Percentiles rank a stretch among this genome's conserved stretches.
Evolutionary conservation across 768 basidiomycete genomes (phyloP).

Genomic region (Serendipita sp.): DNA sequence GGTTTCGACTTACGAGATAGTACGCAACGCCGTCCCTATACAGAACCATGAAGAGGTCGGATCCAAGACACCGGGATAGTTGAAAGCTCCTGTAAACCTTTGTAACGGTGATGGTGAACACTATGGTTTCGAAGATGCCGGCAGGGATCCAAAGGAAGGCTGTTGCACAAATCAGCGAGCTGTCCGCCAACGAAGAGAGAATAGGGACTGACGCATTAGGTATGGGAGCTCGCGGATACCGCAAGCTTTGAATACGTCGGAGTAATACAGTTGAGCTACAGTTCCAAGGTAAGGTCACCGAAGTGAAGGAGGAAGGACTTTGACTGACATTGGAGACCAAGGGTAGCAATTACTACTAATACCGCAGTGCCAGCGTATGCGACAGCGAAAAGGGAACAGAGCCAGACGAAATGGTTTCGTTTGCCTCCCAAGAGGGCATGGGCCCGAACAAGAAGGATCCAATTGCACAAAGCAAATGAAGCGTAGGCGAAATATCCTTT

Average conservation of each 20-base stretch:
- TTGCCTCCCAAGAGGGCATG: not conserved
- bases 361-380: not conserved
- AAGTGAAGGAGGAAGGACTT: not conserved
- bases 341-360: not conserved
- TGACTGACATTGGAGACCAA: not conserved
- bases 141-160: not conserved
- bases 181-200: not conserved
- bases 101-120: not conserved
- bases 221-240: not conserved
- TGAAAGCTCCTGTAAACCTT: not conserved
- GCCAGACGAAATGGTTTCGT: not conserved
- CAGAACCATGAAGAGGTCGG: not conserved
- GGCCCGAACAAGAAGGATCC: not conserved
- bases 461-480: not conserved
- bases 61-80: not conserved
- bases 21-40: not conserved
- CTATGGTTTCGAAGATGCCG: not conserved
- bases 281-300: not conserved
- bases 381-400: not conserved
- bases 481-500: not conserved
- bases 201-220: not conserved
- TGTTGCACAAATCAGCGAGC: not conserved
- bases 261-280: not conserved
- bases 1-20: not conserved
- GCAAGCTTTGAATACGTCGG: not conserved